These are phyloP conservation scores for Nepenthes alata DNA, from an alignment of 179 eudicot species.

Conservation along the genomic window DNA sequence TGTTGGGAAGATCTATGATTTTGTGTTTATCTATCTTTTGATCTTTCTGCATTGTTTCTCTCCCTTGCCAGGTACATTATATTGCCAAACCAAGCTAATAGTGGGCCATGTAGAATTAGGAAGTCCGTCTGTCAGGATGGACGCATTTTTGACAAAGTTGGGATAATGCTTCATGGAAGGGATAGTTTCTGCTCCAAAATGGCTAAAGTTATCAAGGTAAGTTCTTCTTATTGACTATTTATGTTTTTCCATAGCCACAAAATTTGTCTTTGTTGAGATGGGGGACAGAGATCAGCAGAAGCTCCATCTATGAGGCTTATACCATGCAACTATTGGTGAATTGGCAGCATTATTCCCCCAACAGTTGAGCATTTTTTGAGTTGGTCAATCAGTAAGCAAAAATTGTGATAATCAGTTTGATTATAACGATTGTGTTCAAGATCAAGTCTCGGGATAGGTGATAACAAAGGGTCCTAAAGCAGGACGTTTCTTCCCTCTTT, in stretches of 20 bases:
- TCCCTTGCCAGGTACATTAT: constrained; percentile 47
- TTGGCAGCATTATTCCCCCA: not conserved
- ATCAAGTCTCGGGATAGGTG: no score
- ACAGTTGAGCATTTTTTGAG: not conserved
- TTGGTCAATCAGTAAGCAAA: no score
- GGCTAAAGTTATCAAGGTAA: constrained; percentile 54
- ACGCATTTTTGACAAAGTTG: constrained; percentile 48
- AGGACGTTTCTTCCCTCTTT: no score
- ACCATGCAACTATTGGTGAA: not conserved
- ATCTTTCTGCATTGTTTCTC: constrained; percentile 2
- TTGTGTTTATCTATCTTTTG: not conserved
- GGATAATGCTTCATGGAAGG: constrained; percentile 71
- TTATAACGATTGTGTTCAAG: no score
- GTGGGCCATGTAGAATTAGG: constrained; percentile 23
- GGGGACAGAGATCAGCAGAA: not conserved
- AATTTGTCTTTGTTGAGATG: not conserved
- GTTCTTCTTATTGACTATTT: not conserved
- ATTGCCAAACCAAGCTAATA: constrained; percentile 27
- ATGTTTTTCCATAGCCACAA: not conserved
- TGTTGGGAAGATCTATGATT: not conserved
- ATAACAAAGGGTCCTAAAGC: no score
- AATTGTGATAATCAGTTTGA: no score
- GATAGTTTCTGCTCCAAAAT: constrained; percentile 47
- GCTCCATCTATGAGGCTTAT: not conserved
- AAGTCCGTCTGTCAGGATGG: constrained; percentile 21